A percentile compares a stretch with the other conserved stretches of the same genome.
Evolutionary conservation across 768 basidiomycete species (phyloP).

Genomic region (Boletus reticuloceps): DNA sequence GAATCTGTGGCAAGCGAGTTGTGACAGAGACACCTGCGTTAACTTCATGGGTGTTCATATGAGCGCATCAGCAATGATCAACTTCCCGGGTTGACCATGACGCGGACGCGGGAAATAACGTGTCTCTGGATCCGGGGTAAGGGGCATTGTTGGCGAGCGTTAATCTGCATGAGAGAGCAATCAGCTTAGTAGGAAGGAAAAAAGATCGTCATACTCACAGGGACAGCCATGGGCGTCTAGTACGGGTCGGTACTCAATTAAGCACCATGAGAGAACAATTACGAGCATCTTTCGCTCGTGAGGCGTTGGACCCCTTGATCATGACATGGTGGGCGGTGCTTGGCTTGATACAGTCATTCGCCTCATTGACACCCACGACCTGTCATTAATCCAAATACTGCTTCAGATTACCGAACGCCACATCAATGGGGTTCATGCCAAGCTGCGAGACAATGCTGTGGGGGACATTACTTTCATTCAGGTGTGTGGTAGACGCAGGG

Average conservation of each 20-base stretch:
- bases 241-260: background rate
- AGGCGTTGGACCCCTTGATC: background rate
- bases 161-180: background rate
- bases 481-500: background rate
- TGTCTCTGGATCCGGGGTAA: background rate
- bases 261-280: background rate
- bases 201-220: background rate
- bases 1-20: background rate
- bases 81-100: background rate
- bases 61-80: background rate
- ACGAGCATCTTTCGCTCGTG: background rate
- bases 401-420: background rate
- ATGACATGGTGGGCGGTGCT: background rate
- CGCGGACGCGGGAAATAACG: no score
- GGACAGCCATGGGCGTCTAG: background rate
- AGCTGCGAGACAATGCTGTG: background rate
- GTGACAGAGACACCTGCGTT: background rate
- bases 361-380: background rate
- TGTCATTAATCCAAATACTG: background rate
- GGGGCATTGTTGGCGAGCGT: background rate
- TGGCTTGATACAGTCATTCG: background rate
- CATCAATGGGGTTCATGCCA: background rate
- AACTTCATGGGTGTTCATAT: background rate
- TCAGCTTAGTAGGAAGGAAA: background rate
- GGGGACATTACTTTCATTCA: background rate